Evolutionary conservation across 139 green algal species (phyloP).

Genomic region (Tetradesmus lagerheimii): DNA sequence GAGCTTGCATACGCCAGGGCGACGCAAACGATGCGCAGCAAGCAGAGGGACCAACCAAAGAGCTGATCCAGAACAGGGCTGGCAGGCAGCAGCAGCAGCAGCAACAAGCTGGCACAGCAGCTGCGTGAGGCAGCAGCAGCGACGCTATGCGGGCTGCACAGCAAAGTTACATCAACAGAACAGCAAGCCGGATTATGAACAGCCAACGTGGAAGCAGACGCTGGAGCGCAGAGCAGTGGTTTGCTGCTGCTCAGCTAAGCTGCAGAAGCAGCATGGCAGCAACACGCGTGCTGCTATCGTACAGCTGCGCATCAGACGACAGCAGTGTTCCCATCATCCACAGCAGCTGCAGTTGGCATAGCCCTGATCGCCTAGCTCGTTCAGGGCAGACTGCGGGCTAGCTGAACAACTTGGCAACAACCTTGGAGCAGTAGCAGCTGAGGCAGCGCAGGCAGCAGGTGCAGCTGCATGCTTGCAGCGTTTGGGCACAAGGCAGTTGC

Average conservation of each 20-base stretch:
- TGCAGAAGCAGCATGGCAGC: background rate
- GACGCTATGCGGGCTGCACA: background rate
- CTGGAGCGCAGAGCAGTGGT: background rate
- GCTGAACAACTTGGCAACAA: too few relatives aligned
- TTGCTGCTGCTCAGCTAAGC: background rate
- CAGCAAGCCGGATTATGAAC: background rate
- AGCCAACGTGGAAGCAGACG: background rate
- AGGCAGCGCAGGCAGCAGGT: background rate
- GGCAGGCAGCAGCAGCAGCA: background rate
- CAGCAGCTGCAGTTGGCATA: background rate
- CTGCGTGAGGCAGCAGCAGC: background rate
- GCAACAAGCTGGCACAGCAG: background rate
- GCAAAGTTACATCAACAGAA: background rate
- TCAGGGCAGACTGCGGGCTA: too few relatives aligned
- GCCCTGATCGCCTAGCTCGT: too few relatives aligned
- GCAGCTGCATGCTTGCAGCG: background rate
- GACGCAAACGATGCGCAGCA: background rate
- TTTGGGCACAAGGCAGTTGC: too few relatives aligned
- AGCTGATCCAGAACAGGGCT: background rate
- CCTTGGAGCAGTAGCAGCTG: background rate
- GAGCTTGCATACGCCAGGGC: background rate
- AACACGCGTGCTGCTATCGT: background rate
- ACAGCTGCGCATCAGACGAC: background rate
- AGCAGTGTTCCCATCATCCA: background rate
- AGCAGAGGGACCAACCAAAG: background rate